Base-by-base conservation (phyloP, 164 flowering plant genomes). In the Liriodendron chinense region DNA sequence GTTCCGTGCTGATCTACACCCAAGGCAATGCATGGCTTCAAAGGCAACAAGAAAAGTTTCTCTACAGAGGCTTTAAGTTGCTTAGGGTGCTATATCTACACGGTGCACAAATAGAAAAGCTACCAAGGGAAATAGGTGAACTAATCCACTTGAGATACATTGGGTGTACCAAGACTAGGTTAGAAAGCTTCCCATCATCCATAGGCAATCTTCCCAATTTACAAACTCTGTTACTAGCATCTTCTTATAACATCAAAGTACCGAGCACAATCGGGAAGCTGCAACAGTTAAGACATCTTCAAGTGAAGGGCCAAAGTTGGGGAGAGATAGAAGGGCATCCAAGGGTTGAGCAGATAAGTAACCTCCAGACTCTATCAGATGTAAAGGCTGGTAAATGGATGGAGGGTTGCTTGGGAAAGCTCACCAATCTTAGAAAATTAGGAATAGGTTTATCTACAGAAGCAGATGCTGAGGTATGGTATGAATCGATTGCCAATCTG, bases 141-240 rank as follows among this genome's bases (percentile, higher is more conserved):
- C 77, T 84, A 1, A 16, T 77, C 25, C 82, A 78, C 23, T 76
- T 86, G 70, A 76, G 77, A 74, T 83, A 78, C 43, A 72, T 59
- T 81, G 50, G 65, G 22, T 18, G 10, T 22, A 34, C 43, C 43
- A 21, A 62, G 65, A 62, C 10, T 61, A 1, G 8, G 0, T 1
- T 61, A 0, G 7, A 22, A 0, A 1, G 25, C n/a, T 13, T 84
- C 3, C 86, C 84, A 47, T 9, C 74, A 1, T 78, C 75, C 25
- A 9, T 86, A 6, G 69, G 82, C 7, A 70, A 81, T 2, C 61
- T 84, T 25, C 16, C 12, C 24, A 67, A 24, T 57, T 48, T 85
- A 48, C 77, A 69, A 8, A 77, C 81, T 23, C 49, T 85, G 12
- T 63, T 78, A 9, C 2, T 85, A 22, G 10, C 28, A 5, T 18